Evolutionary conservation across 352 stramenopile species (phyloP), one percentile per base, ranked within the genome.

Genomic region (Phytopythium oedochilum): DNA sequence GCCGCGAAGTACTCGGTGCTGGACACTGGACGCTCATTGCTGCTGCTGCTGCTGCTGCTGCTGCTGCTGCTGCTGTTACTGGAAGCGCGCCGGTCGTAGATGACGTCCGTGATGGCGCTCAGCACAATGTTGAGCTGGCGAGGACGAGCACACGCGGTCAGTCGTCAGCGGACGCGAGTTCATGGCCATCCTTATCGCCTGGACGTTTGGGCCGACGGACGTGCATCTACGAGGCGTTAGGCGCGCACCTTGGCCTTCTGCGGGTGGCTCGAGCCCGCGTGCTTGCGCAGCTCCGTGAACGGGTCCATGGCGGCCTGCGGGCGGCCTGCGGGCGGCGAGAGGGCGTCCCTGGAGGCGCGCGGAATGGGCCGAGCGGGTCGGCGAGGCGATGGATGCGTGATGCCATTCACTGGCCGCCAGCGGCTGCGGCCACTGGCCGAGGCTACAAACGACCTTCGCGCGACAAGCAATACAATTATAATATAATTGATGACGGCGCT

Each of bases 1-100:
- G 85, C 82, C 14, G 85, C 85, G 55, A 94, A 94, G 60, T 94
- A 94, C 71, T 94, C 85, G 31, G 82, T 91, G 59, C 72, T 75
- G n/a, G 83, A 87, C 50, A 88, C 82, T 15, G 78, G 61, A 40
- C 50, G 48, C 46, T 34, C 35, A 23, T 63, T 36, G 15, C 3
- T 11, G 28, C 20, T 2, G 9, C n/a, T 10, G 28, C n/a, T 26
- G 20, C 39, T 39, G 34, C 34, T 32, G 26, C 64, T 35, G 9
- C 3, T 17, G 32, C 20, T 3, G 7, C 25, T 8, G 39, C 28
- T 45, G 23, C 42, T 23, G 36, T 36, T 36, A 15, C 32, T 18
- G 20, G 45, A 31, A 12, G 53, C 42, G 57, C 85, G 80, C 20
- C 81, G 83, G 57, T 94, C 85, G 54, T 83, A 73, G 69, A 94